phyloP scores from a whole-genome alignment of 2,329 filamentous ascomycete species.

The Diplodia mutila region DNA sequence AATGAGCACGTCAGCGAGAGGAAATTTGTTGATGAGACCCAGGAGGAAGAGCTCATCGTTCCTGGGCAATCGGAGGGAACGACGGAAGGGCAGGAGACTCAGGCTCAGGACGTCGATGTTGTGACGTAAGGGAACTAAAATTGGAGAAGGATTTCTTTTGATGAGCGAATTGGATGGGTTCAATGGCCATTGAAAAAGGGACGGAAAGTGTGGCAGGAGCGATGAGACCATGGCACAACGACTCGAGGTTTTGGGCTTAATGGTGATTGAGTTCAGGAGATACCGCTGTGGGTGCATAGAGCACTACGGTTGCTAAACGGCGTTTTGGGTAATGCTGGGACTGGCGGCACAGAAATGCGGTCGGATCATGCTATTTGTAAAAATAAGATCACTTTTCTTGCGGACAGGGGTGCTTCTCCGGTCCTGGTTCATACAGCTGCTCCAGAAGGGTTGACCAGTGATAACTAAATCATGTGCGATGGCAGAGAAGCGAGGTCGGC shows the following conservation, averaged over 20 bases:
- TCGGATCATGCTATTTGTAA: slow-evolving; percentile 12
- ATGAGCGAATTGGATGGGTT: slow-evolving; percentile 8
- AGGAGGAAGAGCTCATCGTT: slow-evolving; percentile 72
- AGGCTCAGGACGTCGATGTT: slow-evolving; percentile 16
- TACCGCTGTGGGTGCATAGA: slow-evolving; percentile 22
- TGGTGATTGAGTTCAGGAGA: slow-evolving; percentile 11
- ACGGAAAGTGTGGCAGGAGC: background rate
- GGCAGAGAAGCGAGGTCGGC: background rate
- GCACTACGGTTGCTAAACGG: slow-evolving; percentile 4
- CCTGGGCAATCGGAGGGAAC: slow-evolving; percentile 46
- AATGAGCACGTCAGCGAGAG: slow-evolving; percentile 81
- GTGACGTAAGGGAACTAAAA: slow-evolving; percentile 4
- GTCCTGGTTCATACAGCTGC: slow-evolving; percentile 9
- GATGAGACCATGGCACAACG: slow-evolving; percentile 9
- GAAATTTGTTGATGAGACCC: slow-evolving; percentile 77
- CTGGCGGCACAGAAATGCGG: slow-evolving; percentile 17
- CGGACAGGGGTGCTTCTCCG: slow-evolving; percentile 17
- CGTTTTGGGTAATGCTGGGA: slow-evolving; percentile 21
- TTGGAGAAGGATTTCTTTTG: background rate
- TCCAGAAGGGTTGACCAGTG: background rate
- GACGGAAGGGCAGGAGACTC: slow-evolving; percentile 1
- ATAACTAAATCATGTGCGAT: background rate
- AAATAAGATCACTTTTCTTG: slow-evolving; percentile 14
- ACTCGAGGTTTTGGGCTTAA: background rate
- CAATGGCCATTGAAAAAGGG: slow-evolving; percentile 4